A percentile compares a stretch with the other conserved stretches of the same genome.
These are phyloP conservation scores for Argentina anserina DNA, from an alignment of 306 rosid species.

Conservation along the genomic window DNA sequence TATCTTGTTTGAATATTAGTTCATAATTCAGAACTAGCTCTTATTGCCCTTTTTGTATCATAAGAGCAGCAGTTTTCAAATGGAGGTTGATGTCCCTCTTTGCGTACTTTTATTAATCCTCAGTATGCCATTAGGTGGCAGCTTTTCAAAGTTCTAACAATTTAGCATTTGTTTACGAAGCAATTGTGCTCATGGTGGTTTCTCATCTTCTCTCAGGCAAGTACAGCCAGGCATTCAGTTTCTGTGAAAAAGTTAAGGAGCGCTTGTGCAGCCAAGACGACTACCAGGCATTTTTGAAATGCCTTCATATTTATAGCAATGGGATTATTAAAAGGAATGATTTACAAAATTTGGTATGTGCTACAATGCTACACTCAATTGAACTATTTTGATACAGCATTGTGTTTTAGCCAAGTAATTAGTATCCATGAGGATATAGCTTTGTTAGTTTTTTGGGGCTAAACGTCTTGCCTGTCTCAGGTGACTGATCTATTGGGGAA, in stretches of 20 bases:
- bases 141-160: background rate
- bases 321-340: constrained; percentile 89
- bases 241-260: constrained; percentile 88
- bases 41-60: background rate
- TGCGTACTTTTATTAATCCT: background rate
- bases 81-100: background rate
- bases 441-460: constrained; percentile 4
- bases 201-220: constrained; percentile 51
- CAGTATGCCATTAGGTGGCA: background rate
- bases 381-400: background rate
- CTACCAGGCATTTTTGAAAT: constrained; percentile 81
- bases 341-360: constrained; percentile 76
- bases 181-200: constrained; percentile 11
- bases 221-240: constrained; percentile 72
- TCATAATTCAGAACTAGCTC: background rate
- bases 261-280: constrained; percentile 77
- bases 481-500: constrained; percentile 88
- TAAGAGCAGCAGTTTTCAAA: background rate
- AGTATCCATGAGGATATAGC: constrained; percentile 11
- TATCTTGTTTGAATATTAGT: background rate
- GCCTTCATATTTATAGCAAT: constrained; percentile 75
- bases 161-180: constrained; percentile 1
- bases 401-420: background rate
- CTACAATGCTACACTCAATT: constrained; percentile 11
- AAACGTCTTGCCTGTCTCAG: constrained; percentile 44